A percentile compares a stretch with the other conserved stretches of the same genome.
phyloP scores from a whole-genome alignment of 78 protist genomes.

The Capsaspora owczarzaki region DNA sequence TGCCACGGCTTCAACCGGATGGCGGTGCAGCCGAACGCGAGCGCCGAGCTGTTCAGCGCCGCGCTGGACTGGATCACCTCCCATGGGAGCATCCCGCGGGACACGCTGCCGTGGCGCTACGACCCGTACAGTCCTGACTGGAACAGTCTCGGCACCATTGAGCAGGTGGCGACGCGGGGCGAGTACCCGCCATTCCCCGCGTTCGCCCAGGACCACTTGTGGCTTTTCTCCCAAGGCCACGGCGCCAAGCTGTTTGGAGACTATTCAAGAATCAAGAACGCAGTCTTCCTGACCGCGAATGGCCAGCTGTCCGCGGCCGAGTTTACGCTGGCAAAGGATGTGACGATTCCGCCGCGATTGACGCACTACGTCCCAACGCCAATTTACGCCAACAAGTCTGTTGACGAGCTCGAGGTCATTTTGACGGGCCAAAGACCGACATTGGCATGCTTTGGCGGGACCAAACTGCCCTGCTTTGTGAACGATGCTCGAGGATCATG shows the following conservation, averaged over 20 bases:
- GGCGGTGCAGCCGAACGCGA: not conserved
- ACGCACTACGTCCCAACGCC: no score
- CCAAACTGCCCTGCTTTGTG: not conserved
- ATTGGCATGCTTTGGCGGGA: not conserved
- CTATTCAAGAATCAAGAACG: not conserved
- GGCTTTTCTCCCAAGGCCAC: not conserved
- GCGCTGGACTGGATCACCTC: not conserved
- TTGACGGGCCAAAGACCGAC: no score
- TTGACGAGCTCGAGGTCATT: not conserved
- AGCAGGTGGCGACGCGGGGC: no score
- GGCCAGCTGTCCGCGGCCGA: not conserved
- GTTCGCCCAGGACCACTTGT: no score
- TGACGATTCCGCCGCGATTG: conserved; percentile 5
- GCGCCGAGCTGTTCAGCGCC: not conserved
- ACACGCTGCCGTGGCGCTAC: no score
- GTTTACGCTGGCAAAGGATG: not conserved
- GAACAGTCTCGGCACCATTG: not conserved
- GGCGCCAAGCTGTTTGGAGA: not conserved
- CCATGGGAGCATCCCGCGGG: no score
- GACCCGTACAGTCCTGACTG: no score
- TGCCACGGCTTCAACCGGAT: not conserved
- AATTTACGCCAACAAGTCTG: no score
- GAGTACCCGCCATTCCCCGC: no score
- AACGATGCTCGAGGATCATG: no score
- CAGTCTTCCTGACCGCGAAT: not conserved